Conservation (phyloP, 1,284 basidiomycete genomes). For the Coniferiporia sulphurascens region DNA sequence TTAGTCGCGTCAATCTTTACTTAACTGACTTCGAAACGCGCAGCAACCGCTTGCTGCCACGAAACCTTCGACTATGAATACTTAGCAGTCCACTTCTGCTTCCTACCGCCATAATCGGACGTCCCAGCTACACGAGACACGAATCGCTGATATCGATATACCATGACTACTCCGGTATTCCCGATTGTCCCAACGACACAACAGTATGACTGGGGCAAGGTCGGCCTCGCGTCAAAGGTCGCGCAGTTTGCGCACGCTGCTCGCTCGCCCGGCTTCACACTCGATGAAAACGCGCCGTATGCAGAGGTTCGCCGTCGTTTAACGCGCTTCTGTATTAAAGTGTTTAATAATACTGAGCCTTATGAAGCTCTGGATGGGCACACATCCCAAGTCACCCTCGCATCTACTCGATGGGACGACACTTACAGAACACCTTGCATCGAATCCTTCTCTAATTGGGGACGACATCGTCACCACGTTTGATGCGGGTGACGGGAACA, state of each 20-base stretch:
- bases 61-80: no score
- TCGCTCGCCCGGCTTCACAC: slow-evolving; percentile 34
- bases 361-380: slow-evolving; percentile 95
- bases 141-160: neutral
- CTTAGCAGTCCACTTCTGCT: neutral
- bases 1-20: no score
- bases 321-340: neutral
- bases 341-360: slow-evolving; percentile 1
- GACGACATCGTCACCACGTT: slow-evolving; percentile 57
- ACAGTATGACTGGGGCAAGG: slow-evolving; percentile 73
- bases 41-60: no score
- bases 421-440: slow-evolving; percentile 61
- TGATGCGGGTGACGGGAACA: slow-evolving; percentile 59
- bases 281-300: slow-evolving; percentile 45
- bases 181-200: slow-evolving; percentile 66
- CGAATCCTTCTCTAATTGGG: slow-evolving; percentile 69
- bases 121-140: neutral
- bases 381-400: slow-evolving; percentile 87
- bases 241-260: slow-evolving; percentile 30
- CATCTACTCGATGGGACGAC: slow-evolving; percentile 41
- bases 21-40: no score
- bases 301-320: slow-evolving; percentile 47
- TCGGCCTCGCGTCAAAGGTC: slow-evolving; percentile 58
- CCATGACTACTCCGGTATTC: slow-evolving; percentile 42
- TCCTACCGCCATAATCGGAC: neutral